Percentiles rank a stretch among this genome's conserved stretches.
Conservation (phyloP, 1,284 basidiomycete species). For the Paramarasmius palmivorus region DNA sequence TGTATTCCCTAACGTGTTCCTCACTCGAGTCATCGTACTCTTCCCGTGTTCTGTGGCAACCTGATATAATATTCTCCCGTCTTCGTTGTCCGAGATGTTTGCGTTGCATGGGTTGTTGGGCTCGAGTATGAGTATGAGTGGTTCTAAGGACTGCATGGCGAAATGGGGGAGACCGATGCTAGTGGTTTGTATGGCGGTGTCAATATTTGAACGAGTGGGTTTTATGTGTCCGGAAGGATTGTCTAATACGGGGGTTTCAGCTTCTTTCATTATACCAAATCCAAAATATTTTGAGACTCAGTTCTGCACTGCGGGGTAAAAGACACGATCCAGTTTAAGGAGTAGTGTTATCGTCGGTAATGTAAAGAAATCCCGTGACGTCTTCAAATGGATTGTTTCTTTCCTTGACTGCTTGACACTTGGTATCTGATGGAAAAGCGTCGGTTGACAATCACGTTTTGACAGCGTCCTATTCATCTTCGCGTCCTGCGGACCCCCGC, state of each 20-base stretch:
- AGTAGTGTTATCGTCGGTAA: background rate
- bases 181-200: background rate
- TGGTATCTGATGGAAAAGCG: conserved; percentile 5
- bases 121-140: conserved; percentile 32
- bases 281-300: conserved; percentile 7
- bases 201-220: background rate
- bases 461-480: too few relatives aligned
- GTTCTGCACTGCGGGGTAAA: background rate
- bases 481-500: too few relatives aligned
- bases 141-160: background rate
- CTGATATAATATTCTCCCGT: conserved; percentile 36
- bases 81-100: conserved; percentile 32
- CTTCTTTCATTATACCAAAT: conserved; percentile 11
- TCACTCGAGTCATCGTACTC: conserved; percentile 32
- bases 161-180: background rate
- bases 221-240: background rate
- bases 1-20: conserved; percentile 26
- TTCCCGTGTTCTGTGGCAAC: conserved; percentile 36
- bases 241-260: conserved; percentile 1
- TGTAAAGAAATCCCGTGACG: conserved; percentile 2
- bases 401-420: conserved; percentile 4
- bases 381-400: background rate
- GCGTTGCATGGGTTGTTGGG: conserved; percentile 47
- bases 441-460: background rate
- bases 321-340: background rate